Percentiles rank a stretch among this genome's conserved stretches.
Evolutionary conservation across 202 grass and related monocot genomes (phyloP).

Genomic region (Carex sylvatica): DNA sequence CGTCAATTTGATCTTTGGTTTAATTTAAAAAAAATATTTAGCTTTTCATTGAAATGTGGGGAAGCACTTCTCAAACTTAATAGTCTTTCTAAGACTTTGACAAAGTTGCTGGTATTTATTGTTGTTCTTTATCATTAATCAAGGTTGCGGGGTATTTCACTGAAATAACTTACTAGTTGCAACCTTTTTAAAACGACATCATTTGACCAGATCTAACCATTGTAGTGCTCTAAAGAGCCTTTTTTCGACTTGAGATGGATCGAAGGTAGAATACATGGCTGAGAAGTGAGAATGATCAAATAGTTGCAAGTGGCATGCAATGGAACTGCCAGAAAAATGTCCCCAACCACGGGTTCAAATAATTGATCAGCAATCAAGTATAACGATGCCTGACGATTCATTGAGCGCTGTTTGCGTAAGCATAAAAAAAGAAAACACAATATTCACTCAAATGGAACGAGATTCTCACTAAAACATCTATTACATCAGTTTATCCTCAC

Average conservation of each 20-base stretch:
- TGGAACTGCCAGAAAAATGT: not conserved
- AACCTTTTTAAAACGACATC: not conserved
- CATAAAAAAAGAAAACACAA: not conserved
- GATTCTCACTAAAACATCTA: conserved; percentile 6
- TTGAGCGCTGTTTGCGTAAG: not conserved
- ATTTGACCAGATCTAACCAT: not conserved
- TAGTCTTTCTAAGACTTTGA: not conserved
- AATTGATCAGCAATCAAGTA: not conserved
- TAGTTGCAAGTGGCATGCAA: not conserved
- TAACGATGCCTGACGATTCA: not conserved
- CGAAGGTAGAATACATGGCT: not conserved
- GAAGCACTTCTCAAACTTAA: no score
- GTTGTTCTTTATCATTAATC: not conserved
- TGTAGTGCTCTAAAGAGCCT: not conserved
- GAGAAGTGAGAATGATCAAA: not conserved
- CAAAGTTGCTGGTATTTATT: not conserved
- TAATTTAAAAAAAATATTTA: no score
- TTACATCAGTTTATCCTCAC: not conserved
- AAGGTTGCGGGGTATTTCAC: not conserved
- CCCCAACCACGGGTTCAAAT: not conserved
- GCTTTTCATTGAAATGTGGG: no score
- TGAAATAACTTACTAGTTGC: not conserved
- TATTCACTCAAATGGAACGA: not conserved
- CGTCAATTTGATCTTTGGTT: not conserved
- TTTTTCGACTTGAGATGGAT: not conserved